phyloP scores from a whole-genome alignment of 1,284 basidiomycete genomes.

The Naganishia sp. region DNA sequence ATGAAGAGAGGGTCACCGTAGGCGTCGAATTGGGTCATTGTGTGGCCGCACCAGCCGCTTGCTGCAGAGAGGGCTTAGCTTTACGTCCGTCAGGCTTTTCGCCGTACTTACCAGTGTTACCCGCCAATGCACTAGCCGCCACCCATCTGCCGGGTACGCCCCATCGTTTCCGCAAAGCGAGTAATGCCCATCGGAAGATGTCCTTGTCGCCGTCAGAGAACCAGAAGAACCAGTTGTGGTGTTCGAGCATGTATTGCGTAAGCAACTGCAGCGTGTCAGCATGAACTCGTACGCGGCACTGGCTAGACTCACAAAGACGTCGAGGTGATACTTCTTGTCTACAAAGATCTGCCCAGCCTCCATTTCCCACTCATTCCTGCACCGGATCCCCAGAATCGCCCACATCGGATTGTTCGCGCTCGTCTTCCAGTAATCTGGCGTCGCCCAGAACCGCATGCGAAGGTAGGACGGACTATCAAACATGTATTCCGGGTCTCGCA shows the following conservation, averaged over 20 bases:
- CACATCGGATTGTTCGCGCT: conserved; percentile 55
- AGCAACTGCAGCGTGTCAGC: conserved; percentile 39
- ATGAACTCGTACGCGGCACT: neutral
- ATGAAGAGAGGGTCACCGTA: conserved; percentile 56
- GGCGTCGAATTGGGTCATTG: conserved; percentile 57
- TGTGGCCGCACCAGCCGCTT: conserved; percentile 52
- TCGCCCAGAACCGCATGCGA: conserved; percentile 49
- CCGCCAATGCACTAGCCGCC: conserved; percentile 52
- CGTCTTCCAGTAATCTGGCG: conserved; percentile 55
- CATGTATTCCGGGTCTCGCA: conserved; percentile 53
- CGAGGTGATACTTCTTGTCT: conserved; percentile 56
- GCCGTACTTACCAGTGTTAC: conserved; percentile 37
- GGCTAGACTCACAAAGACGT: conserved; percentile 45
- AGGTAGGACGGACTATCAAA: conserved; percentile 54
- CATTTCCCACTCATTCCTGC: conserved; percentile 58
- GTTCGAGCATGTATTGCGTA: conserved; percentile 54
- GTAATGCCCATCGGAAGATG: conserved; percentile 57
- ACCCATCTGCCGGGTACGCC: conserved; percentile 57
- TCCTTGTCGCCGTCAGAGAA: conserved; percentile 59
- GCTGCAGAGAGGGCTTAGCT: conserved; percentile 2
- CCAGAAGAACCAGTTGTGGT: conserved; percentile 55
- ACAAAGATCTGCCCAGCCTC: conserved; percentile 58
- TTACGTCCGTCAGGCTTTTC: neutral
- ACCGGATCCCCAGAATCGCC: conserved; percentile 57
- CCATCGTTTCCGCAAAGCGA: conserved; percentile 58